Base-by-base conservation (phyloP, 768 basidiomycete genomes). In the Boletellus ananiceps region DNA sequence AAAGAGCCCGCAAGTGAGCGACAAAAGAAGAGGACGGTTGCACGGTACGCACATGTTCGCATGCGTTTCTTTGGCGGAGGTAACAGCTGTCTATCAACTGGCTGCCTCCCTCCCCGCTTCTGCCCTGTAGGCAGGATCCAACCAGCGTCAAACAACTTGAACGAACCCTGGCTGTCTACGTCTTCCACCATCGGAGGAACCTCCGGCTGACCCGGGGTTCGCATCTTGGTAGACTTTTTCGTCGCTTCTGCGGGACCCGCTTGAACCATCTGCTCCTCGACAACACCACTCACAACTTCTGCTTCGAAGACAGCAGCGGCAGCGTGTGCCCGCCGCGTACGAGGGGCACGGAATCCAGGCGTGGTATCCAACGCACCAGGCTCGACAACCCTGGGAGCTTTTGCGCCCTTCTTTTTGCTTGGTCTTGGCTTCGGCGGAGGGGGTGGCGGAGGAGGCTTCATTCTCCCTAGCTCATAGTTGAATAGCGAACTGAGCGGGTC, bases 41-140 rank as follows among this genome's bases (percentile, higher is more conserved):
- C 50, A 27, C 41, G 33, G 34, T 49, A 46, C 62, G 44, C 49
- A 72, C 81, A 74, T 18, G 69, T 73, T 41, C 78, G 78, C 51
- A 69, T 69, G 32, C 71, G 74, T 68, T 83, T 84, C 66, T 71
- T 79, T 16, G 81, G 79, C 9, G 81, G 78, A 31, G 75, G 78
- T 27, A 72, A 53, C 4, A 63, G 57, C n/a, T 64, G 66, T 34
- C 74, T 70, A 21, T 82, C 80, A 9, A 74, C 52, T 13, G 72
- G 61, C 18, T 68, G 64, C 13, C 86, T 71, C 18, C 82, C 81
- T 27, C 82, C 78, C 29, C 92, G 76, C 55, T 81, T 78, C 44
- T 82, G 78, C 31, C 86, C 88, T 2, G 81, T 73, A 19, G 90
- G 88, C 13, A 94, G 69, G 8, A 95, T 89, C 92, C 91, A 94